phyloP scores from a whole-genome alignment of 495 filamentous ascomycete genomes.

The Lasiosphaeria ovina region DNA sequence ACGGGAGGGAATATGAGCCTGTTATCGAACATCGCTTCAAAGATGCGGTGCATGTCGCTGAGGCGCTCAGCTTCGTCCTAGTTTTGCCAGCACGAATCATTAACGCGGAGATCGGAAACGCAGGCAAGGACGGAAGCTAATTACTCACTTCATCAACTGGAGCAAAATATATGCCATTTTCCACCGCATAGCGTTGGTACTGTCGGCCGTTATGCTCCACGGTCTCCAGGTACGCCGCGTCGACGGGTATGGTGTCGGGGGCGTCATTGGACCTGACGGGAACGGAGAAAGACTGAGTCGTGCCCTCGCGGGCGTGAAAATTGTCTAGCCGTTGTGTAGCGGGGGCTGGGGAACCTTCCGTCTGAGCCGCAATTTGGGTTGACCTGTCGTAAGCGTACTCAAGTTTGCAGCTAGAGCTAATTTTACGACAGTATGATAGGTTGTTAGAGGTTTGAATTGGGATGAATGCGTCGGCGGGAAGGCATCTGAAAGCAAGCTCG shows the following conservation, averaged over 20 bases:
- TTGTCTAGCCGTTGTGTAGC: no score
- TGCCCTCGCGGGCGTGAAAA: no score
- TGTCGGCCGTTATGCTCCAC: constrained; percentile 62
- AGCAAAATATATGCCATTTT: constrained; percentile 69
- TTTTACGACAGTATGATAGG: no score
- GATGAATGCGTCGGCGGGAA: no score
- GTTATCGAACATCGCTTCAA: constrained; percentile 70
- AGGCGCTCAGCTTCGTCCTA: constrained; percentile 82
- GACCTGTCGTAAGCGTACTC: no score
- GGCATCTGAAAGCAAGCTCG: no score
- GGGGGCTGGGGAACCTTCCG: no score
- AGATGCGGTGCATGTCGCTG: constrained; percentile 64
- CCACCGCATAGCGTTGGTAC: constrained; percentile 73
- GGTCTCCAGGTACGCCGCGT: constrained; percentile 59
- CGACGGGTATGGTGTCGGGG: constrained; percentile 48
- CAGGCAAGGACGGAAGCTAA: constrained; percentile 13
- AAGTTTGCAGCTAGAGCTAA: no score
- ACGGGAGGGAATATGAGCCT: constrained; percentile 80
- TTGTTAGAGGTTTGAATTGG: no score
- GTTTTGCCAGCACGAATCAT: constrained; percentile 11
- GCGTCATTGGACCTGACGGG: constrained; percentile 18
- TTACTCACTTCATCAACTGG: constrained; percentile 79
- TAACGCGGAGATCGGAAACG: constrained; percentile 5
- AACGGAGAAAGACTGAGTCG: no score
- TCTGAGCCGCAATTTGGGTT: no score